Evolutionary conservation across 2,329 filamentous ascomycete species (phyloP).

Genomic region (Grosmannia clavigera): DNA sequence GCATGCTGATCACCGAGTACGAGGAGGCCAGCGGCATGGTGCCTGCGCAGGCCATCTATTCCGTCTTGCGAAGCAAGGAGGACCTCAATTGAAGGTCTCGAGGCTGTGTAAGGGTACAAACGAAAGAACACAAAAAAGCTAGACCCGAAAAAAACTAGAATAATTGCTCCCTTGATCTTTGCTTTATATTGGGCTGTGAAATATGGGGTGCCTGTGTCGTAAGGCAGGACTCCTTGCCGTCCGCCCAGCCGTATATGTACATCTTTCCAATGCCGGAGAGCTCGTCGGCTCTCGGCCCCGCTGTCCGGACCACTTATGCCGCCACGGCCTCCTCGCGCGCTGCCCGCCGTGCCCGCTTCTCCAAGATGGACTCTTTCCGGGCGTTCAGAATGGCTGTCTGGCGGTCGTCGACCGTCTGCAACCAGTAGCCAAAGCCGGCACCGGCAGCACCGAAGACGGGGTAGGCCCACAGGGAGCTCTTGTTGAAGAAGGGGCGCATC

Average conservation of each 20-base stretch:
- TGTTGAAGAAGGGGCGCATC: slow-evolving; percentile 89
- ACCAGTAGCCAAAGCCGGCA: slow-evolving; percentile 92
- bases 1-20: slow-evolving; percentile 84
- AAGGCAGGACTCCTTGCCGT: not conserved
- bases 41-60: slow-evolving; percentile 72
- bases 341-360: slow-evolving; percentile 75
- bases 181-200: not conserved
- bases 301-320: not conserved
- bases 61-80: slow-evolving; percentile 44
- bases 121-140: not conserved
- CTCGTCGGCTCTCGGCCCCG: not conserved
- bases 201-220: not conserved
- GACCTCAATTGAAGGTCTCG: slow-evolving; percentile 31
- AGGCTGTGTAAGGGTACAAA: not conserved
- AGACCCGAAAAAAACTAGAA: not conserved
- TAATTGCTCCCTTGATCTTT: not conserved
- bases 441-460: slow-evolving; percentile 77
- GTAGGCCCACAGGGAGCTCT: slow-evolving; percentile 77
- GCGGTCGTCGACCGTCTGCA: slow-evolving; percentile 76
- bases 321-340: slow-evolving; percentile 35
- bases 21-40: slow-evolving; percentile 83
- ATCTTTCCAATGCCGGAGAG: not conserved
- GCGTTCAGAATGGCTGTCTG: slow-evolving; percentile 67
- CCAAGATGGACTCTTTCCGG: slow-evolving; percentile 67
- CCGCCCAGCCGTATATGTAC: not conserved